Evolutionary conservation across 2,329 filamentous ascomycete species (phyloP).

Genomic region (Colletotrichum tanaceti): DNA sequence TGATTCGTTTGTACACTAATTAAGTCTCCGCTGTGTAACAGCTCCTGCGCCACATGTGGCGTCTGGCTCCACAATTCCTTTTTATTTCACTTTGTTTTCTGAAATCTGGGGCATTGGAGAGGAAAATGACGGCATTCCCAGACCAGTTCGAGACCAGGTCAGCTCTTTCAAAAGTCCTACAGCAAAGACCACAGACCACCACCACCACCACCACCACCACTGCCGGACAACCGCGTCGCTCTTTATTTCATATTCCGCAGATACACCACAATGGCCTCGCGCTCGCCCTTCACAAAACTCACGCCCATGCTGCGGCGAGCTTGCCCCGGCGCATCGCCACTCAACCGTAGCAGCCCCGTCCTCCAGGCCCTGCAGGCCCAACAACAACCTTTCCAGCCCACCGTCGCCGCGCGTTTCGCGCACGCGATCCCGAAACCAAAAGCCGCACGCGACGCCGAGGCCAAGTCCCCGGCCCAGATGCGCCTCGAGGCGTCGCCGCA

Average conservation of each 20-base stretch:
- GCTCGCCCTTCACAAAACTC: conserved; percentile 23
- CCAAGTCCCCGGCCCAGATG: conserved; percentile 41
- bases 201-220: background rate
- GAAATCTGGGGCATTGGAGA: background rate
- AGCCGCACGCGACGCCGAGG: conserved; percentile 40
- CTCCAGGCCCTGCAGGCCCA: conserved; percentile 16
- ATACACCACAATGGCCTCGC: conserved; percentile 33
- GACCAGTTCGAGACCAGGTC: background rate
- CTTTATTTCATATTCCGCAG: background rate
- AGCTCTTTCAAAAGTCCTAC: background rate
- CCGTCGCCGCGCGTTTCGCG: conserved; percentile 42
- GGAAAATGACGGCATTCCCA: conserved; percentile 35
- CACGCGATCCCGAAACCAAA: conserved; percentile 45
- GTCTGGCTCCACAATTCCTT: background rate
- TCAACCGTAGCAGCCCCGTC: conserved; percentile 10
- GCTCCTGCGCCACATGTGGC: conserved; percentile 24
- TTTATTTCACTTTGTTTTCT: background rate
- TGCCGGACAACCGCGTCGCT: background rate
- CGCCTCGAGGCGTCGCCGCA: conserved; percentile 65
- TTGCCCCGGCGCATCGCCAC: conserved; percentile 25
- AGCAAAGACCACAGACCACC: no score
- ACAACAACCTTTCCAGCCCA: conserved; percentile 15
- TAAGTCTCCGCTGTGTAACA: background rate
- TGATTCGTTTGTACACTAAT: conserved; percentile 18
- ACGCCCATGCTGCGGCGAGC: conserved; percentile 32